phyloP scores from a whole-genome alignment of 202 grass and related monocot species.

The Panicum virgatum region DNA sequence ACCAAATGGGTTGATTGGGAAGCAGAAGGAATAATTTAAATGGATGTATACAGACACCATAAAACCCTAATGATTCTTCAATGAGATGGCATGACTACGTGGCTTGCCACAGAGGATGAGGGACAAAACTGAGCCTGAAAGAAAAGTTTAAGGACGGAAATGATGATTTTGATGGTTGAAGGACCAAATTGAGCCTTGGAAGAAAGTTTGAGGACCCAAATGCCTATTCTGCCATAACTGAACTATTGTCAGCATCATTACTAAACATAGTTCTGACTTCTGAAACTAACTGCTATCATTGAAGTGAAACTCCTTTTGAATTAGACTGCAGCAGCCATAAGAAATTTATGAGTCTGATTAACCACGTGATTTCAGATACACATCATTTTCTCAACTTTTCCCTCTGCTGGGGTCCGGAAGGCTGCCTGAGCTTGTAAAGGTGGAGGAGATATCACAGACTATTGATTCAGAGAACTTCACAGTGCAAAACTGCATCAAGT shows the following conservation, averaged over 20 bases:
- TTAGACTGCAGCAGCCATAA: neutral
- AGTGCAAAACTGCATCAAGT: constrained; percentile 92
- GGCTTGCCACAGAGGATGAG: too few relatives aligned
- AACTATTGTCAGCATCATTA: constrained; percentile 21
- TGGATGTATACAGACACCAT: too few relatives aligned
- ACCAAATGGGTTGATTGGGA: too few relatives aligned
- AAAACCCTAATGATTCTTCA: too few relatives aligned
- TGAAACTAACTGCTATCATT: neutral
- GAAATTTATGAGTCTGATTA: constrained; percentile 14
- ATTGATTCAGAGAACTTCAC: constrained; percentile 90
- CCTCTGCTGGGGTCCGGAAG: constrained; percentile 63
- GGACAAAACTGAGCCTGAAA: too few relatives aligned
- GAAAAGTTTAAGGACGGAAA: too few relatives aligned
- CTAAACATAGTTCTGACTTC: constrained; percentile 3
- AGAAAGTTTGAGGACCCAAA: too few relatives aligned
- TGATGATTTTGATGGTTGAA: too few relatives aligned
- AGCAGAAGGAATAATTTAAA: too few relatives aligned
- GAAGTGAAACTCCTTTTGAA: neutral
- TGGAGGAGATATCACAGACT: constrained; percentile 93
- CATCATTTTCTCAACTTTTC: constrained; percentile 82
- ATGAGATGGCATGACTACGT: too few relatives aligned
- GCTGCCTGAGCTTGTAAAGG: constrained; percentile 81
- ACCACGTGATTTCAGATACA: constrained; percentile 62
- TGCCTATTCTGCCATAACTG: neutral
- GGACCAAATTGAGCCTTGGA: too few relatives aligned